phyloP scores from a whole-genome alignment of 2,329 filamentous ascomycete genomes.

The Sarocladiaceae sp. region DNA sequence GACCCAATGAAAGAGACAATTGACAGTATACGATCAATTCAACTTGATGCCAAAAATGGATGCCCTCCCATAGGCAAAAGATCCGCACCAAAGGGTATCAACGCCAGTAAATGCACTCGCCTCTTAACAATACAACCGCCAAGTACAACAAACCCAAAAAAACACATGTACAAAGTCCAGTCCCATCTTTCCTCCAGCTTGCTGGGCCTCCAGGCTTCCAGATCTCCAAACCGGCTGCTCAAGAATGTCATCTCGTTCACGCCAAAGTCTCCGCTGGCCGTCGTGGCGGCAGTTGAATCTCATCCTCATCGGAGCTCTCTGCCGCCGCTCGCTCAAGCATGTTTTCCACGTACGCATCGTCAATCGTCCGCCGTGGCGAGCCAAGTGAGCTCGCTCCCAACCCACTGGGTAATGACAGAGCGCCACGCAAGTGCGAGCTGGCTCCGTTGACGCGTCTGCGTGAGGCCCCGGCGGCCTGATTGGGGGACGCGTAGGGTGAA shows the following conservation, averaged over 20 bases:
- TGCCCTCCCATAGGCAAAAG: not conserved
- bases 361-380: conserved; percentile 13
- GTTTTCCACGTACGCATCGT: conserved; percentile 51
- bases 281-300: conserved; percentile 43
- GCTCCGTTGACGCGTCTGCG: conserved; percentile 20
- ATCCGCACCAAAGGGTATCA: not conserved
- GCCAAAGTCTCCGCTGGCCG: conserved; percentile 10
- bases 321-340: conserved; percentile 50
- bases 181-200: no score
- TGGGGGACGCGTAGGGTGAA: conserved; percentile 21
- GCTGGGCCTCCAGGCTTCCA: no score
- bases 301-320: conserved; percentile 51
- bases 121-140: not conserved
- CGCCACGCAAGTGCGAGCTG: conserved; percentile 28
- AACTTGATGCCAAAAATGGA: no score
- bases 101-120: not conserved
- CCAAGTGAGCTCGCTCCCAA: conserved; percentile 33
- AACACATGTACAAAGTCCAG: no score
- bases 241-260: not conserved
- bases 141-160: no score
- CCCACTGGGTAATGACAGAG: conserved; percentile 43
- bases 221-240: no score
- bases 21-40: no score
- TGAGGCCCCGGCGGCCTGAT: not conserved
- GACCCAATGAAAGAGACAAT: no score